Percentiles rank a stretch among this genome's conserved stretches.
phyloP scores from a whole-genome alignment of 441 rosid genomes.

The Populus trichocarpa region DNA sequence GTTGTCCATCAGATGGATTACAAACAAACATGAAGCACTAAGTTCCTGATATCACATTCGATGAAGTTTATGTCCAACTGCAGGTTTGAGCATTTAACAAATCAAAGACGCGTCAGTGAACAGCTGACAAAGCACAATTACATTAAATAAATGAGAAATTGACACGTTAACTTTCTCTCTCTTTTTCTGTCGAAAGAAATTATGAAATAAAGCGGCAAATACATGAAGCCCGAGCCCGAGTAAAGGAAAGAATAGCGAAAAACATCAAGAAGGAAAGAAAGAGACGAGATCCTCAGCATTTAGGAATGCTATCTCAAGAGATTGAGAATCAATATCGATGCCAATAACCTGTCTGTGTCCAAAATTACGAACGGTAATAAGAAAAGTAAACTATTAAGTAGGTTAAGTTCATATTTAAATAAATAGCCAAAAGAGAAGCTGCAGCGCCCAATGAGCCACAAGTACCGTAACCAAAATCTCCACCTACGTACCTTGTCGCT shows the following conservation, averaged over 20 bases:
- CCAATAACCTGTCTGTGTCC: constrained; percentile 67
- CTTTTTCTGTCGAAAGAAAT: too few relatives aligned
- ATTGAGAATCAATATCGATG: constrained; percentile 70
- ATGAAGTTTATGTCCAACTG: constrained; percentile 81
- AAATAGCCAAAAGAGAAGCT: constrained; percentile 59
- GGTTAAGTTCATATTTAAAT: too few relatives aligned
- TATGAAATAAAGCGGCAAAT: neutral
- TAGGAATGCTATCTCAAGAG: constrained; percentile 65
- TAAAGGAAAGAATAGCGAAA: neutral
- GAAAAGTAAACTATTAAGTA: too few relatives aligned
- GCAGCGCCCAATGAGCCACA: constrained; percentile 90
- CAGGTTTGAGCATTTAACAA: constrained; percentile 22
- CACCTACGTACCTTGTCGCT: constrained; percentile 55
- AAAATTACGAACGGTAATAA: constrained; percentile 6
- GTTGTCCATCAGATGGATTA: neutral
- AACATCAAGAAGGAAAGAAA: constrained; percentile 18
- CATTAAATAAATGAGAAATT: neutral
- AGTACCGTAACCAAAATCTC: constrained; percentile 87
- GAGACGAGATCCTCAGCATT: constrained; percentile 85
- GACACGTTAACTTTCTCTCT: neutral
- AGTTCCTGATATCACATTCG: constrained; percentile 63
- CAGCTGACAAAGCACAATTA: neutral
- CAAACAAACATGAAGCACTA: constrained; percentile 10
- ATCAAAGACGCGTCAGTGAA: constrained; percentile 13
- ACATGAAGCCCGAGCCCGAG: neutral